Conservation (phyloP, 345 rosid species). For the Iberis pinnata region DNA sequence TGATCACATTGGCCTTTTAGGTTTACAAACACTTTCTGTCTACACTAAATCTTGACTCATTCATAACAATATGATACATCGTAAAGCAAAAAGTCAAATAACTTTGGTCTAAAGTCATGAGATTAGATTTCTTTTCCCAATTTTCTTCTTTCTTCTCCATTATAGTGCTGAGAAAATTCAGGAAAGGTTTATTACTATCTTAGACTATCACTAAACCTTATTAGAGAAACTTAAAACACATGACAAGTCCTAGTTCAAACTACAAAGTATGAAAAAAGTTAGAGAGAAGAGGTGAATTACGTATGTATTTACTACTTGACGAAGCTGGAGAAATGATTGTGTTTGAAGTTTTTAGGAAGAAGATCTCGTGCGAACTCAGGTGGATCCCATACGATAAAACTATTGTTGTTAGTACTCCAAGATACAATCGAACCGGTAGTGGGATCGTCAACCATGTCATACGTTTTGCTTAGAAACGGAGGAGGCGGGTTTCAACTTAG, state of each 20-base stretch:
- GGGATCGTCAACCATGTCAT: conserved; percentile 87
- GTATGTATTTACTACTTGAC: conserved; percentile 80
- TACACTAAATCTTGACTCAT: conserved; percentile 1
- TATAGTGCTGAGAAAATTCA: conserved; percentile 43
- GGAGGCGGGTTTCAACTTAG: conserved; percentile 62
- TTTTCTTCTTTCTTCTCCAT: conserved; percentile 36
- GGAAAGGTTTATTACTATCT: conserved; percentile 28
- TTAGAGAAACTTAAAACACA: no score
- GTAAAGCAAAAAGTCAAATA: conserved; percentile 27
- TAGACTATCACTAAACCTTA: conserved; percentile 8
- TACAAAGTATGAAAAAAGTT: no score
- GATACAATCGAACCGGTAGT: conserved; percentile 64
- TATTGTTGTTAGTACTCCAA: conserved; percentile 67
- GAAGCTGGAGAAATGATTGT: conserved; percentile 87
- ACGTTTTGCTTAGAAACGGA: conserved; percentile 87
- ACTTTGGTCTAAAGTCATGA: conserved; percentile 27
- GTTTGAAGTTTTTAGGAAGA: conserved; percentile 81
- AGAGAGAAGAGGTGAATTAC: conserved; percentile 28
- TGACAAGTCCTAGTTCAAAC: no score
- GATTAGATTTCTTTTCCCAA: conserved; percentile 12
- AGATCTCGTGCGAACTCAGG: conserved; percentile 82
- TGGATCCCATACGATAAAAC: conserved; percentile 89
- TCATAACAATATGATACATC: background rate
- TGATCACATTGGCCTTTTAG: background rate
- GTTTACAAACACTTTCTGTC: background rate